phyloP scores from a whole-genome alignment of 352 stramenopile species.

The Blastocystis sp. region DNA sequence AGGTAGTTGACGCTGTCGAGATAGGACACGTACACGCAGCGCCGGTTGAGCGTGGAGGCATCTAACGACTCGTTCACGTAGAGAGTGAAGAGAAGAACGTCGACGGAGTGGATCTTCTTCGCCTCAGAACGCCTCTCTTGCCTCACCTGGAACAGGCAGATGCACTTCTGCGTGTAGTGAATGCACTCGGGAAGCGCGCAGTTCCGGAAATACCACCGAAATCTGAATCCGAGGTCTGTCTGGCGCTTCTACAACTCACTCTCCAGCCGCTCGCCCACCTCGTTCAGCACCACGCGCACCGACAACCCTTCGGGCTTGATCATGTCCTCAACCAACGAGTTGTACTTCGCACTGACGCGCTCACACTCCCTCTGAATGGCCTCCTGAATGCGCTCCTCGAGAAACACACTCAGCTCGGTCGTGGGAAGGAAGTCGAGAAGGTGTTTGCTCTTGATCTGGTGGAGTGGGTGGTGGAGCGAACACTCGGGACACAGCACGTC shows the following conservation, averaged over 20 bases:
- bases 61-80: slow-evolving; percentile 99
- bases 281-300: slow-evolving; percentile 73
- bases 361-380: slow-evolving; percentile 52
- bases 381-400: slow-evolving; percentile 73
- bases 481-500: not conserved
- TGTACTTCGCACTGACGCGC: slow-evolving; percentile 10
- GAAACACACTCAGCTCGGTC: slow-evolving; percentile 74
- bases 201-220: slow-evolving; percentile 62
- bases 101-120: slow-evolving; percentile 96
- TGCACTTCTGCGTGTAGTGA: slow-evolving; percentile 41
- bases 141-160: slow-evolving; percentile 68
- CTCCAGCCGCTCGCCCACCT: slow-evolving; percentile 46
- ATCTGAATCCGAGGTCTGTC: not conserved
- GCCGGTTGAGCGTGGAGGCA: slow-evolving; percentile 90
- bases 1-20: slow-evolving; percentile 98
- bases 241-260: slow-evolving; percentile 7
- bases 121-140: not conserved
- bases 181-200: slow-evolving; percentile 8
- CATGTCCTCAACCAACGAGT: slow-evolving; percentile 55
- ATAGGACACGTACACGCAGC: slow-evolving; percentile 96
- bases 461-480: not conserved
- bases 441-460: not conserved
- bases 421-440: not conserved
- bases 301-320: slow-evolving; percentile 60
- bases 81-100: slow-evolving; percentile 98